phyloP scores from a whole-genome alignment of 208 protist species.

The Tritrichomonas musculus region DNA sequence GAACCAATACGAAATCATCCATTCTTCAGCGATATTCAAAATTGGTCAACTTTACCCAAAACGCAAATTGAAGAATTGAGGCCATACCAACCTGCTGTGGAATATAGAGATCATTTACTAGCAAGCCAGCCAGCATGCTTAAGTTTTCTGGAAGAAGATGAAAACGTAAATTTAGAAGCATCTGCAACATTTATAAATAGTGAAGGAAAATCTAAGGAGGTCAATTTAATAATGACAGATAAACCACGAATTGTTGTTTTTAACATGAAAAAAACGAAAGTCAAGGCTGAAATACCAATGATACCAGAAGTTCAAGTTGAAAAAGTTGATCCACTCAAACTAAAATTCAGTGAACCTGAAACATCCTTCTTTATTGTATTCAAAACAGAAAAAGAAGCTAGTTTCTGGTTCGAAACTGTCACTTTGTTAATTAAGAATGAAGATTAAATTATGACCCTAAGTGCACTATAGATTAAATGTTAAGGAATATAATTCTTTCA shows the following conservation, averaged over 20 bases:
- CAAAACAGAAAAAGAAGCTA: too few species aligned
- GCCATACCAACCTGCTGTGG: neutral
- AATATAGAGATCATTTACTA: neutral
- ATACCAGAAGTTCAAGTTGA: too few species aligned
- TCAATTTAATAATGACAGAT: neutral
- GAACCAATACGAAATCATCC: neutral
- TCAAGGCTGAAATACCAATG: neutral
- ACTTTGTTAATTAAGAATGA: too few species aligned
- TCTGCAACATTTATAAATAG: neutral
- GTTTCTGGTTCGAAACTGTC: too few species aligned
- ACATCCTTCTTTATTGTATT: too few species aligned
- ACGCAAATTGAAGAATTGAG: neutral
- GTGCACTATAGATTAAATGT: too few species aligned
- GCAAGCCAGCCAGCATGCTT: neutral
- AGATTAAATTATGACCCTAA: too few species aligned
- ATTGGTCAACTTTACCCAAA: neutral
- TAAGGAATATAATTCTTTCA: too few species aligned
- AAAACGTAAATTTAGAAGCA: neutral
- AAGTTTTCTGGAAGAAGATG: neutral
- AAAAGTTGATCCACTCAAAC: too few species aligned
- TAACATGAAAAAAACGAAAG: neutral
- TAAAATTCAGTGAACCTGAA: too few species aligned
- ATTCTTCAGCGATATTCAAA: constrained; percentile 9
- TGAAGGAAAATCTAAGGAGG: too few species aligned
- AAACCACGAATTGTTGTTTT: neutral